Percentiles rank a stretch among this genome's conserved stretches.
These are phyloP conservation scores for Salix brachista DNA, from an alignment of 345 rosid genomes.

Conservation along the genomic window DNA sequence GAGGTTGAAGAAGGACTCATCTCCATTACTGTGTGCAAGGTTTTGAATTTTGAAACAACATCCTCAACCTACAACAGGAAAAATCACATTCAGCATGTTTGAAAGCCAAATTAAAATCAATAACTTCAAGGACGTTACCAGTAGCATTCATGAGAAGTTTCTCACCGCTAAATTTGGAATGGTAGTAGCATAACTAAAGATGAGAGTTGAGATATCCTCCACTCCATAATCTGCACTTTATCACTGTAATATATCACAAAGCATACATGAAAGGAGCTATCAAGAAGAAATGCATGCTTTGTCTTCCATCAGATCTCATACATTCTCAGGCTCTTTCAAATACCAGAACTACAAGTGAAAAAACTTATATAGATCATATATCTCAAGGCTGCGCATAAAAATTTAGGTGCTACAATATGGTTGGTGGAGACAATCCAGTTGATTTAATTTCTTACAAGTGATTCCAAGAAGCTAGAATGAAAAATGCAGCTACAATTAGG, in stretches of 20 bases:
- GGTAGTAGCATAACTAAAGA: conserved; percentile 48
- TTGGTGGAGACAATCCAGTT: background rate
- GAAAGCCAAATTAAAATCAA: background rate
- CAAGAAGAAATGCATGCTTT: conserved; percentile 3
- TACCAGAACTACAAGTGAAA: background rate
- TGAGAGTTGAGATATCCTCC: conserved; percentile 51
- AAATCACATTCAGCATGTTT: background rate
- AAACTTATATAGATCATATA: background rate
- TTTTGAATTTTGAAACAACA: conserved; percentile 49
- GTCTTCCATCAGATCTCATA: background rate
- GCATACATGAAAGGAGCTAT: background rate
- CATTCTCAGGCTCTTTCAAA: background rate
- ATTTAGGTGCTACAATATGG: too few relatives aligned
- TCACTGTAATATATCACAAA: background rate
- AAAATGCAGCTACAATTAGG: background rate
- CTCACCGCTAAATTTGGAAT: conserved; percentile 70
- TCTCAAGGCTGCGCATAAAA: background rate
- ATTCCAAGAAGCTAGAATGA: background rate
- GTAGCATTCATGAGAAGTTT: conserved; percentile 49
- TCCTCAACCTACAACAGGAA: conserved; percentile 52
- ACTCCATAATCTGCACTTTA: conserved; percentile 46
- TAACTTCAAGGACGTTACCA: conserved; percentile 31
- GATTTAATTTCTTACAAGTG: background rate
- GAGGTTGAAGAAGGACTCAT: conserved; percentile 54
- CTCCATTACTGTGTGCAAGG: conserved; percentile 53